These are phyloP conservation scores for Polyporus tsugae DNA, from an alignment of 1,284 basidiomycete genomes.

Conservation along the genomic window DNA sequence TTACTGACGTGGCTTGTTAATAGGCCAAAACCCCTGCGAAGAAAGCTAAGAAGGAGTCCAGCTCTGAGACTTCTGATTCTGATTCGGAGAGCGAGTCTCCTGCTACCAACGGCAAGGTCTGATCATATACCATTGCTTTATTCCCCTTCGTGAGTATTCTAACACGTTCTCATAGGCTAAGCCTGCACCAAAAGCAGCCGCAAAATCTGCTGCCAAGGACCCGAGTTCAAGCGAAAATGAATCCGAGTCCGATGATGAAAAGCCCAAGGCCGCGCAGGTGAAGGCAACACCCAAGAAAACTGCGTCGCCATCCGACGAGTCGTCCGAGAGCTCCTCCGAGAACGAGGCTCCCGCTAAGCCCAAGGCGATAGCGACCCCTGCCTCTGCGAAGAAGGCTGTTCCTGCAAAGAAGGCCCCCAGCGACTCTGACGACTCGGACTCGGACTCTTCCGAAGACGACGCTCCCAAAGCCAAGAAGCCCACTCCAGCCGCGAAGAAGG, in stretches of 20 bases:
- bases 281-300: slow-evolving; percentile 40
- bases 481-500: slow-evolving; percentile 40
- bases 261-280: slow-evolving; percentile 49
- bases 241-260: slow-evolving; percentile 45
- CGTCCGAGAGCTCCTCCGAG: slow-evolving; percentile 34
- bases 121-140: neutral
- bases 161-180: slow-evolving; percentile 18
- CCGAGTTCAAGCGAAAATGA: slow-evolving; percentile 43
- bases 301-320: slow-evolving; percentile 29
- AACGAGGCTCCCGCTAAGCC: slow-evolving; percentile 45
- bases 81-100: slow-evolving; percentile 28
- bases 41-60: slow-evolving; percentile 35
- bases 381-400: slow-evolving; percentile 44
- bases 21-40: slow-evolving; percentile 19
- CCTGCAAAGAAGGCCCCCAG: slow-evolving; percentile 36
- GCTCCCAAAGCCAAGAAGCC: slow-evolving; percentile 45
- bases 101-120: slow-evolving; percentile 30
- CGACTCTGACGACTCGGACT: slow-evolving; percentile 34
- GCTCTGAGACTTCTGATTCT: slow-evolving; percentile 22
- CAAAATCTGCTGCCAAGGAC: slow-evolving; percentile 26
- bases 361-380: slow-evolving; percentile 41
- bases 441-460: slow-evolving; percentile 45
- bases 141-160: neutral
- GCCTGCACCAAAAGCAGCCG: slow-evolving; percentile 26
- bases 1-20: neutral